Evolutionary conservation across 306 rosid genomes (phyloP).

Genomic region (Medicago lupulina): DNA sequence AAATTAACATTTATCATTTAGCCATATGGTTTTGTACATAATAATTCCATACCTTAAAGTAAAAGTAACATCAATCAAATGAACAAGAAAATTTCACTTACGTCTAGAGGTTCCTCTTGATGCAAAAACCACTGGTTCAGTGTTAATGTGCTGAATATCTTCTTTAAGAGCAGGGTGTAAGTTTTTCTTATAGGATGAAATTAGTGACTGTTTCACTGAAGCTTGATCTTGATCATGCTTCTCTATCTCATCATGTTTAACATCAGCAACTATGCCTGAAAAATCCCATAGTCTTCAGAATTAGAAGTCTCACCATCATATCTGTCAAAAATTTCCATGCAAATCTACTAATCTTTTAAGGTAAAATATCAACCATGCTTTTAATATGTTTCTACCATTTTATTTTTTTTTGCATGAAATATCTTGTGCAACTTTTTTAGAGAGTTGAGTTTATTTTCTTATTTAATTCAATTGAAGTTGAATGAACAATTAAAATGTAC

Average conservation of each 20-base stretch:
- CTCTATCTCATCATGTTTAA: constrained; percentile 58
- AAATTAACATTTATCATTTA: constrained; percentile 4
- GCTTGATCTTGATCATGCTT: constrained; percentile 65
- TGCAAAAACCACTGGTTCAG: constrained; percentile 34
- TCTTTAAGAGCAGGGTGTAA: constrained; percentile 72
- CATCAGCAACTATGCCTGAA: constrained; percentile 81
- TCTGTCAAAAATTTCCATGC: neutral
- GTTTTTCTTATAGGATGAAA: constrained; percentile 70
- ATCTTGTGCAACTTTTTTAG: neutral
- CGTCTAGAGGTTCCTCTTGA: constrained; percentile 60
- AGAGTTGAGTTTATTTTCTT: neutral
- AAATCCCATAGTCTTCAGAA: neutral
- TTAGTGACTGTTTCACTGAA: constrained; percentile 68
- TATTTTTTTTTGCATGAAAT: neutral
- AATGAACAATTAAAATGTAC: neutral
- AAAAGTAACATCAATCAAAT: constrained; percentile 9
- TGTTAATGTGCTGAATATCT: constrained; percentile 58
- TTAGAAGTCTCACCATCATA: constrained; percentile 14
- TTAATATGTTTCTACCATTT: constrained; percentile 5
- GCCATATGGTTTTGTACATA: neutral
- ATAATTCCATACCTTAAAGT: neutral
- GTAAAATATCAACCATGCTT: constrained; percentile 23
- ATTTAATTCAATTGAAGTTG: neutral
- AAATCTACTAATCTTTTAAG: neutral
- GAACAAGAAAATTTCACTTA: constrained; percentile 39